phyloP scores from a whole-genome alignment of 495 filamentous ascomycete species.

The Neurospora sp. region DNA sequence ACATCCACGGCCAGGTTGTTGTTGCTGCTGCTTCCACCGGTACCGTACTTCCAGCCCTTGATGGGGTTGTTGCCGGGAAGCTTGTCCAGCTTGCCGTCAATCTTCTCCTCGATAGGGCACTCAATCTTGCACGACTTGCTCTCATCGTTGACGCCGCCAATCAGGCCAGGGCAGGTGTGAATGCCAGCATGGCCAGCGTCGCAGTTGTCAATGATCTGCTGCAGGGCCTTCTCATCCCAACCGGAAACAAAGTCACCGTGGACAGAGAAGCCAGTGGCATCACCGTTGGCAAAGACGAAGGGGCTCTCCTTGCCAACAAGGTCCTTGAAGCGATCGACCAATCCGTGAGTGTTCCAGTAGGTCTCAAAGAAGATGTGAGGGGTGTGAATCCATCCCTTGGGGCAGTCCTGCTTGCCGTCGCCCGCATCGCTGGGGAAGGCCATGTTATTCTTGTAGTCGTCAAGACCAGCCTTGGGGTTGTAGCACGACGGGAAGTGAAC shows the following conservation, averaged over 20 bases:
- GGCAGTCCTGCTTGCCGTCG: constrained; percentile 49
- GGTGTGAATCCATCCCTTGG: constrained; percentile 44
- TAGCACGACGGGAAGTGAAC: constrained; percentile 48
- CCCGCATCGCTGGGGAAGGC: constrained; percentile 40
- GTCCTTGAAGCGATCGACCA: constrained; percentile 44
- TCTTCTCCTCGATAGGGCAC: constrained; percentile 26
- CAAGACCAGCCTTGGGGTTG: constrained; percentile 46
- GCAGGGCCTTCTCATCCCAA: constrained; percentile 53
- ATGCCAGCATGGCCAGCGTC: constrained; percentile 41
- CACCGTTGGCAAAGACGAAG: constrained; percentile 56
- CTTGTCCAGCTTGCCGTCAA: constrained; percentile 22
- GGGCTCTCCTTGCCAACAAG: constrained; percentile 45
- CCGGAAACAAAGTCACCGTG: constrained; percentile 68
- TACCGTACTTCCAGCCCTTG: constrained; percentile 28
- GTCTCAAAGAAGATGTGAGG: constrained; percentile 62
- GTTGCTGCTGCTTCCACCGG: constrained; percentile 19
- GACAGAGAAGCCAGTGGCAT: constrained; percentile 45
- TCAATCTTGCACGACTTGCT: constrained; percentile 37
- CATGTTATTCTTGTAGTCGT: constrained; percentile 41
- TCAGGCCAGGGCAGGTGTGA: constrained; percentile 43
- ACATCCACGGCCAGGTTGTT: constrained; percentile 8
- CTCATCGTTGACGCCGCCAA: constrained; percentile 28
- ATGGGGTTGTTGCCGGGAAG: constrained; percentile 53
- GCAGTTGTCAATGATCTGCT: constrained; percentile 51
- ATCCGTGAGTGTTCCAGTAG: constrained; percentile 50